Evolutionary conservation across 2,329 filamentous ascomycete species (phyloP), one percentile per base, ranked within the genome.

Genomic region (Aspergillus sp.): DNA sequence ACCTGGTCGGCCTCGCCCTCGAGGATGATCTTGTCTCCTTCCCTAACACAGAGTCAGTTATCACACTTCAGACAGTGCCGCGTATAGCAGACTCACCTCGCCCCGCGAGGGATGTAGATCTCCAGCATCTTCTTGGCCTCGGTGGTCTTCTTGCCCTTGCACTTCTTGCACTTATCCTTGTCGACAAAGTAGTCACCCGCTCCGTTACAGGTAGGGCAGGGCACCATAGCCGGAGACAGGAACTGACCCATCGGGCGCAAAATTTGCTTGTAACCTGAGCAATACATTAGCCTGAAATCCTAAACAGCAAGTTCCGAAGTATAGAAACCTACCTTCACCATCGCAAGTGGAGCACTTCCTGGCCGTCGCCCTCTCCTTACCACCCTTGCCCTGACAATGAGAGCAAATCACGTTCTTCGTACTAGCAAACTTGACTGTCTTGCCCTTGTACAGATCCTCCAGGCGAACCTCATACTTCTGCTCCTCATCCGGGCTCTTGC

Each of bases 141-240:
- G 48, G 88, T 87, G 13, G 91, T 92, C 64, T 91, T 87, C 77
- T 91, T 91, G 72, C 95, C 95, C 80, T 98, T 98, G 87, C 95
- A 99, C 82, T 95, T 97, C 84, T 96, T 97, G 84, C 95, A 99
- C 74, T 92, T 91, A 73, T 99, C 95, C 82, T 98, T 98, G 73
- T 97, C 92, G 77, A 94, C 94, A 81, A 88, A 96, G 72, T 93
- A 88, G 72, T 89, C 88, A 5, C 95, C 95, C n/a, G 88, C 85
- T 36, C 93, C 94, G 62, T 88, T 84, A 79, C 95, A 99, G 70
- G 89, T 88, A 70, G 90, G 88, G 77, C 95, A 99, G 38, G 88
- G 78, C 39, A 93, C 87, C 6, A 89, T 87, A 70, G 92, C 89
- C 71, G 92, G 90, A 30, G 91, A 91, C 64, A 97, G 82, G 61